A percentile compares a stretch with the other conserved stretches of the same genome.
These are phyloP conservation scores for Platismatia glauca DNA, from an alignment of 495 filamentous ascomycete genomes.

Conservation along the genomic window DNA sequence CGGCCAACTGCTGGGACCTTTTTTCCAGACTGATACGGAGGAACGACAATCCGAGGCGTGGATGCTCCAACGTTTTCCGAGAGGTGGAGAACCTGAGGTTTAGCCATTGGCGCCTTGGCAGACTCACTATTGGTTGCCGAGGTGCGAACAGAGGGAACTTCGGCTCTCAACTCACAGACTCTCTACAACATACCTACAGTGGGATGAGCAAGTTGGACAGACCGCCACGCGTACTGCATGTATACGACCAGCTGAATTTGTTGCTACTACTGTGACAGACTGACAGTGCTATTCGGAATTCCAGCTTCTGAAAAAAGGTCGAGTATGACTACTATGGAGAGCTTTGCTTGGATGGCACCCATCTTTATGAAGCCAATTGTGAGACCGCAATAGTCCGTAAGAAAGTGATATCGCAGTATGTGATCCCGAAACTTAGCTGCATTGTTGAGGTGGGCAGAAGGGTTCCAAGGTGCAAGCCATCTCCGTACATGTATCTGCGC, in stretches of 20 bases:
- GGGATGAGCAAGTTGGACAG: neutral
- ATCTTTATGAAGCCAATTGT: neutral
- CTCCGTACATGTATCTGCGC: no score
- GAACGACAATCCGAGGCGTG: neutral
- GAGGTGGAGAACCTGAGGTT: neutral
- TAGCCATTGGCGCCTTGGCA: neutral
- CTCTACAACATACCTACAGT: no score
- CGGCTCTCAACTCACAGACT: neutral
- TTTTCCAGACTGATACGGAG: neutral
- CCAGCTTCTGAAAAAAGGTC: neutral
- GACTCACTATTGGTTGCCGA: no score
- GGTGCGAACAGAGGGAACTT: neutral
- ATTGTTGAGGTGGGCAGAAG: no score
- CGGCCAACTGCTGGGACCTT: neutral
- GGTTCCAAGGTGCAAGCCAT: neutral
- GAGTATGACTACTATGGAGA: neutral
- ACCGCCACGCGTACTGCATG: neutral
- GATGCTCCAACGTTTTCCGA: neutral
- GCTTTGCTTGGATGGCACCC: neutral
- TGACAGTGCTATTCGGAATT: neutral
- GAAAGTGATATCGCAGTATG: no score
- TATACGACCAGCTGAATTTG: neutral
- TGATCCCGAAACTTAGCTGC: no score
- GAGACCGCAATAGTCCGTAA: neutral
- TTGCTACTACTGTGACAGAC: neutral